Evolutionary conservation across 1,139 yeast genomes (phyloP), one percentile per base, ranked within the genome.

Genomic region (Zhuliangozyma blackwelliae): DNA sequence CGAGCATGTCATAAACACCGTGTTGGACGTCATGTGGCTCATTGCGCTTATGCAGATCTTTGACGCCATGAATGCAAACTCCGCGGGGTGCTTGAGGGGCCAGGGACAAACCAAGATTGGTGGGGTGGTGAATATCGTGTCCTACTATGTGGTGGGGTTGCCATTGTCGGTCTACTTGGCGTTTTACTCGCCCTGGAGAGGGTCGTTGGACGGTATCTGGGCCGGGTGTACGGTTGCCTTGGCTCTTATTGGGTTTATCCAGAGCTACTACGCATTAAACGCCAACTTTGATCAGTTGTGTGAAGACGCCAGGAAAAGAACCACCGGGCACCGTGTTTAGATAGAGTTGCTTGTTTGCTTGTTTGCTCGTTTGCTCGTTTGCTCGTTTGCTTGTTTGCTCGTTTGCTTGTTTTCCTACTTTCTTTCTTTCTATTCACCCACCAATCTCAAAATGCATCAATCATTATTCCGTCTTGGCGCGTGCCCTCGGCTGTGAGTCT

Each of bases 71-170:
- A 77, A 76, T 52, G 78, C 81, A 7, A 75, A 74, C 36, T 71
- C 78, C 5, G 82, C 82, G 3, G 82, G 82, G 3, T 74, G 80
- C 44, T 61, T 77, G 32, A 59, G 82, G 43, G 82, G 82, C 10
- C 81, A 77, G 51, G 82, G 82, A 12, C 71, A 72, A 49, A 77
- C 79, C 16, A 72, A 68, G 47, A 75, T 77, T 34, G 82, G 82
- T 3, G 82, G 82, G 7, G 69, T 73, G 32, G 75, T 75, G 27
- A 77, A 77, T 45, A 56, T 77, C 40, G 45, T 75, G 21, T 65
- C 78, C 1, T 77, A 77, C 48, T 77, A 77, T 49, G 52, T 72
- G 2, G 55, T 77, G 28, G 82, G 82, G 3, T 55, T 77, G 25
- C 82, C 82, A 5, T 48, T 75, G 31, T 68, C 77, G 3, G 56